These are phyloP conservation scores for Udeniomyces megalosporus DNA, from an alignment of 768 basidiomycete genomes.

Conservation along the genomic window DNA sequence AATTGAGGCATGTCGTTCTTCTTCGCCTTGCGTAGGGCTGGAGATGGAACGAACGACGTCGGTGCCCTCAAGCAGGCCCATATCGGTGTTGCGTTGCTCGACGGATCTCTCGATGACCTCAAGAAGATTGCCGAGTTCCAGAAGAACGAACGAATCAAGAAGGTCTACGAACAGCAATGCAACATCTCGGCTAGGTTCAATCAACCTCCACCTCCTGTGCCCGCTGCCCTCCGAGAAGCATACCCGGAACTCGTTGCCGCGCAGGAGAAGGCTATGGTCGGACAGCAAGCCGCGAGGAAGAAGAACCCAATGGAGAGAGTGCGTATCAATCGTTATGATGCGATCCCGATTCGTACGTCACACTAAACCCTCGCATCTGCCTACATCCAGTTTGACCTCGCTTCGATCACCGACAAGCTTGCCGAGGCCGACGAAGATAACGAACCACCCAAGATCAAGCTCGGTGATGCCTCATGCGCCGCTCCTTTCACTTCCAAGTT, in stretches of 20 bases:
- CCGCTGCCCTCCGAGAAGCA: constrained; percentile 65
- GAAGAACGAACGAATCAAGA: constrained; percentile 75
- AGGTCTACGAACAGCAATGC: constrained; percentile 91
- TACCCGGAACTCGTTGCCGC: constrained; percentile 83
- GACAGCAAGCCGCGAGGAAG: constrained; percentile 49
- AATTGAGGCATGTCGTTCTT: too few relatives aligned
- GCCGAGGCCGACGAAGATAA: constrained; percentile 83
- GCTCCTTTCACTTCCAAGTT: constrained; percentile 98
- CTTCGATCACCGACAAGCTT: constrained; percentile 63
- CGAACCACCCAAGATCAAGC: constrained; percentile 93
- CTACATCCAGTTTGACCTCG: constrained; percentile 49
- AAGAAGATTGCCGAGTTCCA: constrained; percentile 88
- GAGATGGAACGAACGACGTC: constrained; percentile 97
- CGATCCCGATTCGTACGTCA: too few relatives aligned
- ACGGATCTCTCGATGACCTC: constrained; percentile 79
- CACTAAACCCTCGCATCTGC: too few relatives aligned
- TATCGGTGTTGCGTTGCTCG: constrained; percentile 81
- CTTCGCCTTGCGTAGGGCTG: too few relatives aligned
- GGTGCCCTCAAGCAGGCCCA: constrained; percentile 97
- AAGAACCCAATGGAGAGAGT: constrained; percentile 86
- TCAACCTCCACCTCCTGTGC: constrained; percentile 85
- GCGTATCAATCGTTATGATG: constrained; percentile 21
- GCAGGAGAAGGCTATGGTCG: constrained; percentile 60
- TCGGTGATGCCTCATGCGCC: constrained; percentile 97
- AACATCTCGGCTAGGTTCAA: constrained; percentile 78